These are phyloP conservation scores for Uncinocarpus reesii DNA, from an alignment of 2,329 filamentous ascomycete genomes.

Conservation along the genomic window DNA sequence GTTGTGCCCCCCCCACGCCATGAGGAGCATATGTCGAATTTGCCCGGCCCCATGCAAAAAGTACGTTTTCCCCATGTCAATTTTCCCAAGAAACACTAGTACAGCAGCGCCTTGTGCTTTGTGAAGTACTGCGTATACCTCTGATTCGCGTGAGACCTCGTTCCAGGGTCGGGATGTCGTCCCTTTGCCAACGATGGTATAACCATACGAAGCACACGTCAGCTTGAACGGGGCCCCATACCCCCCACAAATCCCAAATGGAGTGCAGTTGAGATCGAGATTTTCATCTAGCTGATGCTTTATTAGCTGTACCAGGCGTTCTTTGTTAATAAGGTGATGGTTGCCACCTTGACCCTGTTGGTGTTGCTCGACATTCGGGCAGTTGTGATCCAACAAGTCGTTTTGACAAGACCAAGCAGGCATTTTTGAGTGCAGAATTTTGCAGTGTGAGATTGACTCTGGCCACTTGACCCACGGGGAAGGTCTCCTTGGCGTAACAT, in stretches of 20 bases:
- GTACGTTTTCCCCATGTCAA: slow-evolving; percentile 13
- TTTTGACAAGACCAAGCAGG: slow-evolving; percentile 13
- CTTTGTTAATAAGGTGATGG: slow-evolving; percentile 6
- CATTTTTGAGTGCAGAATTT: slow-evolving; percentile 14
- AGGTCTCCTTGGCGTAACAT: neutral
- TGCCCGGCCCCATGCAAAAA: slow-evolving; percentile 9
- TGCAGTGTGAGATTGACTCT: neutral
- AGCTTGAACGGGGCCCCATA: slow-evolving; percentile 24
- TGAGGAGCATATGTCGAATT: slow-evolving; percentile 14
- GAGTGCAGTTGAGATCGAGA: slow-evolving; percentile 14
- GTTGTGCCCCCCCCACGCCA: slow-evolving; percentile 12
- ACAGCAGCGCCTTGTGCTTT: slow-evolving; percentile 15
- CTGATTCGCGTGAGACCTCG: slow-evolving; percentile 14
- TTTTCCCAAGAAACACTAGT: slow-evolving; percentile 17
- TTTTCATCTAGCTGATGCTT: slow-evolving; percentile 7
- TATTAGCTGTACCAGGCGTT: slow-evolving; percentile 11
- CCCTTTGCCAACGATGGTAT: slow-evolving; percentile 20
- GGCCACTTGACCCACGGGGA: neutral
- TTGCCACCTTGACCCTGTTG: slow-evolving; percentile 2
- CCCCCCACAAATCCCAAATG: slow-evolving; percentile 16
- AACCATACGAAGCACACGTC: slow-evolving; percentile 21
- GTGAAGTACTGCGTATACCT: slow-evolving; percentile 15
- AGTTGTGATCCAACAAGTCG: slow-evolving; percentile 24
- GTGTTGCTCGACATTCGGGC: slow-evolving; percentile 33
- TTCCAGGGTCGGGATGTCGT: slow-evolving; percentile 7